Conservation (phyloP, 73 alveolate genomes). For the Paramecium sonneborni region DNA sequence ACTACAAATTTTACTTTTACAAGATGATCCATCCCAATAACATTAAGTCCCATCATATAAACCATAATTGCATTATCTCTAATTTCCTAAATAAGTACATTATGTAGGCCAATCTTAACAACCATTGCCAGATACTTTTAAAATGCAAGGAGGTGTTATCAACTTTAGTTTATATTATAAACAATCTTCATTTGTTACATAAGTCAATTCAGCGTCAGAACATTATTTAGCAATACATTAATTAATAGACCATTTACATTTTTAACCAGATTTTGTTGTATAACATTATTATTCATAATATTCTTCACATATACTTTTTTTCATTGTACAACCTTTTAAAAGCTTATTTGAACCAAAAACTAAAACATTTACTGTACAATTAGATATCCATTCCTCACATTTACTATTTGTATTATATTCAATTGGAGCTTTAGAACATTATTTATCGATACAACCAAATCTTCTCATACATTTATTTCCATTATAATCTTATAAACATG, state of each 20-base stretch:
- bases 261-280: background rate
- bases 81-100: background rate
- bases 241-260: background rate
- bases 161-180: background rate
- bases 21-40: background rate
- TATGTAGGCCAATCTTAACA: background rate
- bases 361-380: background rate
- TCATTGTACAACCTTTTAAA: background rate
- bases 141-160: background rate
- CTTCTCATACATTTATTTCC: background rate
- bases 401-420: background rate
- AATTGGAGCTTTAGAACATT: constrained; percentile 18
- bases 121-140: background rate
- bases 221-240: background rate
- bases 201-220: background rate
- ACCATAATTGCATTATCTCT: background rate
- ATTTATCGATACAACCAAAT: background rate
- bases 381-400: background rate
- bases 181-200: background rate
- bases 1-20: background rate
- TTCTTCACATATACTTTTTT: background rate
- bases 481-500: background rate
- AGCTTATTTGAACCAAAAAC: background rate
- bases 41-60: background rate
- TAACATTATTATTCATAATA: background rate